These are phyloP conservation scores for Lichtheimia hyalospora DNA, from an alignment of 371 early-diverging fungal genomes.

Conservation along the genomic window DNA sequence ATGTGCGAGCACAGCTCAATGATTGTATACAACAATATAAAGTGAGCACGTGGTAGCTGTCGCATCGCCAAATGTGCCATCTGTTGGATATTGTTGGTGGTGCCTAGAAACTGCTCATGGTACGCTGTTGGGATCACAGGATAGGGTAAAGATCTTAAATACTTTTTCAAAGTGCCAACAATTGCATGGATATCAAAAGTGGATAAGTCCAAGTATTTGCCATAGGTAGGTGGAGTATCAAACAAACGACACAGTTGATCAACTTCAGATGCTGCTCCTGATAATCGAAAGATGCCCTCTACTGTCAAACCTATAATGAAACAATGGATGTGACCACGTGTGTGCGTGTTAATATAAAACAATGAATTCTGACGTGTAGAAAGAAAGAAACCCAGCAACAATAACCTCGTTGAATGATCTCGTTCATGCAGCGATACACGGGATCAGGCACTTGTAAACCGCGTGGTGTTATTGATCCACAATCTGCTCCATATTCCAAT, in stretches of 20 bases:
- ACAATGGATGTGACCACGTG: neutral
- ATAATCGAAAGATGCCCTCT: conserved; percentile 48
- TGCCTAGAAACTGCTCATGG: conserved; percentile 31
- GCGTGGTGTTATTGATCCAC: conserved; percentile 26
- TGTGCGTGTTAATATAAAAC: neutral
- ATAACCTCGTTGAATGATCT: conserved; percentile 40
- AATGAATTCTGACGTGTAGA: neutral
- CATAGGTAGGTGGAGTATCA: conserved; percentile 39
- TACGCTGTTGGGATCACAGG: conserved; percentile 34
- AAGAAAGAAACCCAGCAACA: neutral
- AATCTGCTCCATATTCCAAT: conserved; percentile 35
- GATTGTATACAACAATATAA: conserved; percentile 32
- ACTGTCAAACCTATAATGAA: conserved; percentile 26
- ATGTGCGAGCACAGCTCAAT: conserved; percentile 28
- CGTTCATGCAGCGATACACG: conserved; percentile 39
- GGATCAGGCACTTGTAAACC: conserved; percentile 38
- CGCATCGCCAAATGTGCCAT: conserved; percentile 15
- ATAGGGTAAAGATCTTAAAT: conserved; percentile 37
- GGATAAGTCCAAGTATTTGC: conserved; percentile 37
- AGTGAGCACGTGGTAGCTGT: conserved; percentile 32
- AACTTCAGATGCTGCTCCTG: conserved; percentile 47
- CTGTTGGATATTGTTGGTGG: conserved; percentile 6
- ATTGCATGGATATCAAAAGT: conserved; percentile 44
- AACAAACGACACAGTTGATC: conserved; percentile 32
- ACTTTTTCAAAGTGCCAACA: conserved; percentile 43